These are phyloP conservation scores for Fremontodendron californicum DNA, from an alignment of 345 rosid species.

Conservation along the genomic window DNA sequence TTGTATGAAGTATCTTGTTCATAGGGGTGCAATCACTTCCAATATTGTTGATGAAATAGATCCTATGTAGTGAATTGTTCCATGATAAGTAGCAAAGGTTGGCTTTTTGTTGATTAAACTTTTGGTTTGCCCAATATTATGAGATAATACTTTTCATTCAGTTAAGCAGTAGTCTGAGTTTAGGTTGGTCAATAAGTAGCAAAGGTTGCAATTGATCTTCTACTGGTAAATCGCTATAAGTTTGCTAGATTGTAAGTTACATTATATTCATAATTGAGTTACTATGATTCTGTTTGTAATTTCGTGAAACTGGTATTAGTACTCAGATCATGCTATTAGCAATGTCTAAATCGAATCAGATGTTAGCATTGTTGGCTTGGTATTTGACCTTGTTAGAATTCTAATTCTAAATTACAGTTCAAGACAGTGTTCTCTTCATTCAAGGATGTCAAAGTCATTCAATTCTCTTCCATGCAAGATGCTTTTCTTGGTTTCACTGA, in stretches of 20 bases:
- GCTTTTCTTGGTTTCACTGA: conserved; percentile 73
- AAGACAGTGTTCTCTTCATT: conserved; percentile 62
- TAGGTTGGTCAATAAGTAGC: background rate
- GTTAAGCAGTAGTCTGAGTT: background rate
- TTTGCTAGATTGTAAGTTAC: background rate
- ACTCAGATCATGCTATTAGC: background rate
- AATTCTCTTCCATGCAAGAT: conserved; percentile 85
- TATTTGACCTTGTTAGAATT: background rate
- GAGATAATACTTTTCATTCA: background rate
- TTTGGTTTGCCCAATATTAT: conserved; percentile 1
- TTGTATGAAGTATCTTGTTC: background rate
- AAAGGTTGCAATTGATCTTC: background rate
- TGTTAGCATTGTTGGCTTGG: background rate
- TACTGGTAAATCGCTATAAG: background rate
- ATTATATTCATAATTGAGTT: background rate
- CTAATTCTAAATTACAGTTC: conserved; percentile 43
- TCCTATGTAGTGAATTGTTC: background rate
- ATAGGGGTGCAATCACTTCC: background rate
- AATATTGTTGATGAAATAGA: background rate
- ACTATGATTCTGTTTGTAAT: background rate
- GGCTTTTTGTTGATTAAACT: background rate
- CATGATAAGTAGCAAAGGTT: background rate
- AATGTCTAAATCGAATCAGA: background rate
- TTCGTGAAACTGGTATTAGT: background rate
- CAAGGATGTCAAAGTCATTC: conserved; percentile 73